phyloP scores from a whole-genome alignment of 306 rosid species.

The Medicago ruthenica region DNA sequence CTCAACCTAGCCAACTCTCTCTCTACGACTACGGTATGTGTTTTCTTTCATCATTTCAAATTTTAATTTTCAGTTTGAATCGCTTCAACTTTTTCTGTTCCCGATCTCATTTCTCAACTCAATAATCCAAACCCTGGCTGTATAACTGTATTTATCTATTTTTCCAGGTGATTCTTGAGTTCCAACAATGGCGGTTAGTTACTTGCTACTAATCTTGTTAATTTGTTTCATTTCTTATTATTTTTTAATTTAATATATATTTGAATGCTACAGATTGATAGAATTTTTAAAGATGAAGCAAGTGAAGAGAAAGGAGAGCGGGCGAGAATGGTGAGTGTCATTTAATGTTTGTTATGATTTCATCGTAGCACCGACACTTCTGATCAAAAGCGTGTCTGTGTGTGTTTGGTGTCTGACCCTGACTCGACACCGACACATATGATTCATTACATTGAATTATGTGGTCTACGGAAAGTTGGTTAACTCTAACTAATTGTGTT shows the following conservation, averaged over 20 bases:
- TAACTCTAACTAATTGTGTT: constrained; percentile 1
- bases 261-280: constrained; percentile 68
- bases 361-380: too few species aligned
- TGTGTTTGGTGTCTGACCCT: too few species aligned
- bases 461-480: constrained; percentile 46
- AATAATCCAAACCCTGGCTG: neutral
- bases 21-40: neutral
- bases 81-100: neutral
- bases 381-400: too few species aligned
- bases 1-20: neutral
- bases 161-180: constrained; percentile 2
- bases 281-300: constrained; percentile 89
- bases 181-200: constrained; percentile 69
- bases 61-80: neutral
- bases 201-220: constrained; percentile 11
- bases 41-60: neutral
- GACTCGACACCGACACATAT: too few species aligned
- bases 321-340: constrained; percentile 96
- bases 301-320: constrained; percentile 96
- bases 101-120: neutral
- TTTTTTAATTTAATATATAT: too few species aligned
- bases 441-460: too few species aligned
- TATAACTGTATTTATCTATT: neutral
- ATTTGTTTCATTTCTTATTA: neutral
- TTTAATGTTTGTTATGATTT: too few species aligned